phyloP scores from a whole-genome alignment of 2,329 filamentous ascomycete genomes.

The Penicillium sp. region DNA sequence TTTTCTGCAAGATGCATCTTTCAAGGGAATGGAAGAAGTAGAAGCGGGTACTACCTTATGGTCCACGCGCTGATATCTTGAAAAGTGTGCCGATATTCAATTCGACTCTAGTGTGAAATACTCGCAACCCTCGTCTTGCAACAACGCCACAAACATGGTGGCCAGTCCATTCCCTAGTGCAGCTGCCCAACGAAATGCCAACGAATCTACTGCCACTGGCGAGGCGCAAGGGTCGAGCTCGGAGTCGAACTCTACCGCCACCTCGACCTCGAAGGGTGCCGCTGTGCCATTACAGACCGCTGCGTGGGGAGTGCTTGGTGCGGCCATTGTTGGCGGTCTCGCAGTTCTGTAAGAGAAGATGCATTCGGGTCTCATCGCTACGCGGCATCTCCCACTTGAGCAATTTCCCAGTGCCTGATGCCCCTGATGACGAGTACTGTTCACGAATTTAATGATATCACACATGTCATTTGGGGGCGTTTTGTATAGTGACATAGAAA shows the following conservation, averaged over 20 bases:
- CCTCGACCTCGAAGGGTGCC: conserved; percentile 22
- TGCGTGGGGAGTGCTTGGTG: conserved; percentile 34
- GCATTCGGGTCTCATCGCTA: too few relatives aligned
- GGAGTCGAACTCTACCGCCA: conserved; percentile 6
- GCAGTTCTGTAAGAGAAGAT: conserved; percentile 24
- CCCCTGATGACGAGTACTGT: too few relatives aligned
- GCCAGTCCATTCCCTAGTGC: conserved; percentile 39
- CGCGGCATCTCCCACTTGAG: too few relatives aligned
- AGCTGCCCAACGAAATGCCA: conserved; percentile 39
- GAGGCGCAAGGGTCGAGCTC: conserved; percentile 24
- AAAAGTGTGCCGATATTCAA: conserved; percentile 66
- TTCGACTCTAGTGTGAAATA: conserved; percentile 51
- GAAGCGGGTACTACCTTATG: too few relatives aligned
- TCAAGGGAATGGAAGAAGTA: too few relatives aligned
- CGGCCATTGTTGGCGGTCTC: conserved; percentile 28
- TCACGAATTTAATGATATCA: too few relatives aligned
- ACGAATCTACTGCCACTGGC: conserved; percentile 36
- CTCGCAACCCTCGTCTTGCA: conserved; percentile 47
- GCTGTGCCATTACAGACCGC: conserved; percentile 30
- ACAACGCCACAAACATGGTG: conserved; percentile 52
- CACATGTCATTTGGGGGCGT: too few relatives aligned
- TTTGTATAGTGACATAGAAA: too few relatives aligned
- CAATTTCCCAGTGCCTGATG: too few relatives aligned
- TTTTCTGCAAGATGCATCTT: too few relatives aligned
- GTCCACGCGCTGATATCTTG: neutral